Evolutionary conservation across 441 rosid genomes (phyloP).

Genomic region (Mallotus japonicus): DNA sequence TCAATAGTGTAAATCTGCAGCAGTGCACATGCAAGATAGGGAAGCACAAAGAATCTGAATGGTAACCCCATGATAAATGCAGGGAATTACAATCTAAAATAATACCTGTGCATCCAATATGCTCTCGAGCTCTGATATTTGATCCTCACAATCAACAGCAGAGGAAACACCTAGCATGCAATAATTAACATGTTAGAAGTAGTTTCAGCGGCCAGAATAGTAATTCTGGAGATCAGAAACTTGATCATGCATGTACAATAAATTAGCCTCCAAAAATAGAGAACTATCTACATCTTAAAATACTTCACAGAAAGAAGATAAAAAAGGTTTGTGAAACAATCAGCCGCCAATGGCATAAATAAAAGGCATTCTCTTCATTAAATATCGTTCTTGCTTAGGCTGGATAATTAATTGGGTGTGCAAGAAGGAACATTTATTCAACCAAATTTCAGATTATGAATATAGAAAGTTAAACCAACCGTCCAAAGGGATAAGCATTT

Average conservation of each 20-base stretch:
- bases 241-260: background rate
- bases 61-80: background rate
- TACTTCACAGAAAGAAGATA: background rate
- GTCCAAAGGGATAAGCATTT: background rate
- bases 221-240: conserved; percentile 1
- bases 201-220: background rate
- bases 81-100: conserved; percentile 16
- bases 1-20: conserved; percentile 63
- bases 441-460: background rate
- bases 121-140: conserved; percentile 73
- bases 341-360: background rate
- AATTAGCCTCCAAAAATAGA: background rate
- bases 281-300: background rate
- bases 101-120: conserved; percentile 80
- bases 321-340: background rate
- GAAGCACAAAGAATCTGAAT: background rate
- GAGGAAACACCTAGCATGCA: conserved; percentile 44
- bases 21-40: conserved; percentile 21
- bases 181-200: background rate
- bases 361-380: background rate
- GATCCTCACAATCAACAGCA: conserved; percentile 50
- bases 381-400: background rate
- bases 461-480: background rate
- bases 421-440: background rate
- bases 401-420: background rate